Percentiles rank a stretch among this genome's conserved stretches.
These are phyloP conservation scores for Gnomoniopsis sp. DNA, from an alignment of 2,329 filamentous ascomycete species.

Conservation along the genomic window DNA sequence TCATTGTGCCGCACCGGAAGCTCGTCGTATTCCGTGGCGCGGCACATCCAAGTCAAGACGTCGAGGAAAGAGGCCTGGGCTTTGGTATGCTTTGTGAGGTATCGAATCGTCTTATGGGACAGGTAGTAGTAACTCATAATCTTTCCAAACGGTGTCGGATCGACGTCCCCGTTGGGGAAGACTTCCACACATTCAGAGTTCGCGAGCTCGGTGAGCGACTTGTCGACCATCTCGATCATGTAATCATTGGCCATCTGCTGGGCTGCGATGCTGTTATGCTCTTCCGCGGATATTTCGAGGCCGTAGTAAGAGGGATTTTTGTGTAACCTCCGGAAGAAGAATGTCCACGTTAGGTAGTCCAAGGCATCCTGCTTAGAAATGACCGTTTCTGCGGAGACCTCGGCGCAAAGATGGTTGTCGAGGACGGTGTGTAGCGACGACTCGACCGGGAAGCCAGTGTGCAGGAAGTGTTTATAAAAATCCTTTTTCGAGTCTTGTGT, in stretches of 20 bases:
- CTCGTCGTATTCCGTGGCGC: conserved; percentile 94
- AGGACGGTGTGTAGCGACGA: conserved; percentile 94
- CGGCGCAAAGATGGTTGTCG: conserved; percentile 93
- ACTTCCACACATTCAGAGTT: conserved; percentile 81
- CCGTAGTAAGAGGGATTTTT: conserved; percentile 99
- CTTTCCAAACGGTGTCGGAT: conserved; percentile 87
- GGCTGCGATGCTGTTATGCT: conserved; percentile 82
- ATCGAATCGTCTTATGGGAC: conserved; percentile 89
- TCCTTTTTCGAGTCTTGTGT: conserved; percentile 97
- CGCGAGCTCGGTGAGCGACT: conserved; percentile 76
- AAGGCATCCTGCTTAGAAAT: conserved; percentile 93
- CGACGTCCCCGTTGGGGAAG: conserved; percentile 83
- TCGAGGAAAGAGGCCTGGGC: conserved; percentile 74
- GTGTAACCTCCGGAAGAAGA: conserved; percentile 95
- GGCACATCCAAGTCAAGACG: conserved; percentile 86
- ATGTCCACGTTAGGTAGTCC: conserved; percentile 98
- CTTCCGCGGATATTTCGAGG: conserved; percentile 86
- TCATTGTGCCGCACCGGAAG: conserved; percentile 97
- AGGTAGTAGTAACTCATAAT: conserved; percentile 99
- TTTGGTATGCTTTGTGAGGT: conserved; percentile 74
- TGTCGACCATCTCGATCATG: conserved; percentile 90
- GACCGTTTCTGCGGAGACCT: conserved; percentile 90
- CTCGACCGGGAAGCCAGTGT: conserved; percentile 96
- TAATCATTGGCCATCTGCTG: conserved; percentile 89
- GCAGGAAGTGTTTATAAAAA: conserved; percentile 98